Base-by-base conservation (phyloP, 805 yeast genomes). In the Lipomyces japonicus region DNA sequence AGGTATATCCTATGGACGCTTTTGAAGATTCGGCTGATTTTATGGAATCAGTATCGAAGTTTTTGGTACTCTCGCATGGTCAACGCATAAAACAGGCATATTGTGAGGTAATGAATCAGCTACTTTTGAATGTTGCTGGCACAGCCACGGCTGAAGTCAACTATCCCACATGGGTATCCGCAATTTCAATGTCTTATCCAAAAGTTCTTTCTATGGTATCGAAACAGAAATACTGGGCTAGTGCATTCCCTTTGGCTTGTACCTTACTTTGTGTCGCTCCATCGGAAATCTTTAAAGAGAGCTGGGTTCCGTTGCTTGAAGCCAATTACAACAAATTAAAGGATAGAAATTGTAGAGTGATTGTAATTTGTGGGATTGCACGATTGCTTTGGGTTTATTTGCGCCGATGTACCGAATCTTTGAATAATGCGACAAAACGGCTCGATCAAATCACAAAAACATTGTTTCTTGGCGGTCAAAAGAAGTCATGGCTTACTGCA, bases 11-110 rank as follows among this genome's bases (percentile, higher is more conserved):
- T 0, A 73, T 91, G 57, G 97, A 93, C 52, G 77, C 75, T 34
- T 84, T 95, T 61, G 99, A 93, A 67, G 97, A 93, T 59, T 79
- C 90, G 57, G 96, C 97, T 0, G 96, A 88, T 54, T 93, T 91
- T 62, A 69, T 91, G 54, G 84, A 81, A 54, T 86, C 96, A 14
- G 68, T 93, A 36, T 86, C 91, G 1, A 90, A 91, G 63, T 93
- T 93, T 62, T 90, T 85, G 65, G 68, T 73, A 36, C 71, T 74
- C 38, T 76, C 95, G 1, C 79, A 75, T 34, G 85, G 83, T 55
- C 80, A 80, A 44, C 75, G 81, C 2, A 74, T 91, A 1, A 73
- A 81, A 30, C 73, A 78, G 50, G 90, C 95, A 1, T 95, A 91
- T 63, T 85, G 93, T 41, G 95, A 88, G 57, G 95, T 88, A 1